Evolutionary conservation across 2,329 filamentous ascomycete genomes (phyloP).

Genomic region (Aspergillus ruber): DNA sequence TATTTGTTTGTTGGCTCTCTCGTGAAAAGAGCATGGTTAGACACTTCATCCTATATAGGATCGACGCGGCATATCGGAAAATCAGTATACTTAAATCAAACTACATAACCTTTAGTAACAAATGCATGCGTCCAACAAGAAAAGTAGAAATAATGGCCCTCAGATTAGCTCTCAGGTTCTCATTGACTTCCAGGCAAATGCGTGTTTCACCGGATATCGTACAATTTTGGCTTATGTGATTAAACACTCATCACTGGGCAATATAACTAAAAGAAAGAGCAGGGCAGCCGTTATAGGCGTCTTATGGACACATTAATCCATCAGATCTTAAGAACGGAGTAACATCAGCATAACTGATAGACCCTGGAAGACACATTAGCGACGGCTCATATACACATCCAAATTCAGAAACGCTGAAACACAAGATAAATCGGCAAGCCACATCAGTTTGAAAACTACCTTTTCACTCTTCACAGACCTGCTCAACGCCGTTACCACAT

Average conservation of each 20-base stretch:
- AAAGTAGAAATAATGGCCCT: slow-evolving; percentile 19
- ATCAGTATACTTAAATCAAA: not conserved
- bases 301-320: too few species aligned
- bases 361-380: too few species aligned
- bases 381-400: not conserved
- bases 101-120: not conserved
- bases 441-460: slow-evolving; percentile 42
- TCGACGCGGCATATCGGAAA: too few species aligned
- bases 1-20: not conserved
- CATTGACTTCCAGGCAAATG: slow-evolving; percentile 35
- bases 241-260: slow-evolving; percentile 35
- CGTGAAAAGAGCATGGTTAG: too few species aligned
- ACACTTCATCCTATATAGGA: not conserved
- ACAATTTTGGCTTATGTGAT: slow-evolving; percentile 42
- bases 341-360: too few species aligned
- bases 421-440: slow-evolving; percentile 5
- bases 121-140: not conserved
- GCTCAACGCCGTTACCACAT: slow-evolving; percentile 28
- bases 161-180: slow-evolving; percentile 44
- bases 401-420: not conserved
- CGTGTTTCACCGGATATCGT: slow-evolving; percentile 31
- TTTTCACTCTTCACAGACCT: slow-evolving; percentile 33
- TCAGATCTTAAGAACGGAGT: too few species aligned
- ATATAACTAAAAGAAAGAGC: slow-evolving; percentile 1
- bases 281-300: too few species aligned